Base-by-base conservation (phyloP, 805 yeast species). In the Hanseniaspora valbyensis region DNA sequence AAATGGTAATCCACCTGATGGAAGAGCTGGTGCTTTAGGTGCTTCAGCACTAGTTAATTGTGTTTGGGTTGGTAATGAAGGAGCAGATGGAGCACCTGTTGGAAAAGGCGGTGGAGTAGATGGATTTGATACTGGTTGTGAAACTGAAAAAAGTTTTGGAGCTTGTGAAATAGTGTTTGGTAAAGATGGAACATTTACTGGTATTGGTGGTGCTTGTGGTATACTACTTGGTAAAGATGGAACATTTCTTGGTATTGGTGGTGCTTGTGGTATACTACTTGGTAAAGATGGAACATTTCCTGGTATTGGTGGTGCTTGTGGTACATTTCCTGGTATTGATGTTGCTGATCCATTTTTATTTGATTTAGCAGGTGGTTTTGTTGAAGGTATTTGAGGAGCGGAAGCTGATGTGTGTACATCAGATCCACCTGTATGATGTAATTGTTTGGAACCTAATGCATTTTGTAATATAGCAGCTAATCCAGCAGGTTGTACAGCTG, bases 361-460 rank as follows among this genome's bases (percentile, higher is more conserved):
- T 10, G 34, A 14, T 8, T 12, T 10, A 12, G n/a, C 5, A 12
- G 34, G n/a, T 4, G 34, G 5, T 4, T 30, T 30, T 9, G 34
- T 4, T n/a, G 80, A 14, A 81, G 70, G 46, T 79, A 82, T 16
- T 83, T 86, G 56, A 81, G 65, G 59, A 69, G 77, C 2, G 81
- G 80, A 10, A 18, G 45, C 51, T 10, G 12, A n/a, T 14, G 10
- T 18, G 9, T 12, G 43, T n/a, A n/a, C n/a, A n/a, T n/a, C 10
- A 14, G n/a, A 32, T 32, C 62, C 64, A 43, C 58, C 51, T 32
- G 61, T 56, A 2, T 16, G 26, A 16, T 44, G 36, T 29, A 37
- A 18, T 19, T 44, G 38, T 28, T 38, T 38, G 1, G 43, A 36
- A 7, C 42, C 38, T 6, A 48, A 22, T 2, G 51, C 51, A 25